Conservation (phyloP, 495 filamentous ascomycete species). For the Aspergillus campestris region DNA sequence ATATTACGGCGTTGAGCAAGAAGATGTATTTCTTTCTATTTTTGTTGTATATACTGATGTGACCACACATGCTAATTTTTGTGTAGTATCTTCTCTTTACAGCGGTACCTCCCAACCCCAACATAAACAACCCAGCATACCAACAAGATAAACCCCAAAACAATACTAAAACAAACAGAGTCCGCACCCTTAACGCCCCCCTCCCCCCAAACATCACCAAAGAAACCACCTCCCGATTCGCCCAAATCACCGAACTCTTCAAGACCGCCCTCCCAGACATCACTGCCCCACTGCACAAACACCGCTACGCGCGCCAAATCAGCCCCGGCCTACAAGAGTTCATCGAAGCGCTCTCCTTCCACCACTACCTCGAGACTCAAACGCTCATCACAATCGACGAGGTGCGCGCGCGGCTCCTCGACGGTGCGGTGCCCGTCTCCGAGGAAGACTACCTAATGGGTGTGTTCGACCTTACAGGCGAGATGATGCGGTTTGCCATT, state of each 20-base stretch:
- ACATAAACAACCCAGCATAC: too few relatives aligned
- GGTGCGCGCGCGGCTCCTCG: constrained; percentile 41
- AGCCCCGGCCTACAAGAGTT: constrained; percentile 79
- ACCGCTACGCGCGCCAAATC: constrained; percentile 73
- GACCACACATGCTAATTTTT: not conserved
- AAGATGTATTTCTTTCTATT: constrained; percentile 63
- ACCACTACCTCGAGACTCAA: constrained; percentile 76
- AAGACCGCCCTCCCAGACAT: constrained; percentile 60
- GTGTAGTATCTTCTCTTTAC: constrained; percentile 74
- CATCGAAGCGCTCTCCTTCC: constrained; percentile 79
- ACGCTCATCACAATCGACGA: constrained; percentile 58
- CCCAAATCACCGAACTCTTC: constrained; percentile 62
- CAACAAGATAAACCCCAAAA: too few relatives aligned
- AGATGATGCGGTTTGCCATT: constrained; percentile 94
- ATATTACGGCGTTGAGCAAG: constrained; percentile 90
- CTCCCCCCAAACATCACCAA: constrained; percentile 57
- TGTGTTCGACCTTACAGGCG: constrained; percentile 84
- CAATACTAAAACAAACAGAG: too few relatives aligned
- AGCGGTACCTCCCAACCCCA: constrained; percentile 51
- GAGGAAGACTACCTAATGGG: constrained; percentile 85
- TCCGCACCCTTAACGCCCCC: constrained; percentile 53
- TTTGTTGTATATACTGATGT: not conserved
- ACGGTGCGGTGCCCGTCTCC: constrained; percentile 49
- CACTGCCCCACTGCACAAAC: constrained; percentile 59
- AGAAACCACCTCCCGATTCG: constrained; percentile 54